A percentile compares a stretch with the other conserved stretches of the same genome.
Conservation (phyloP, 805 yeast species). For the Monosporozyma unispora region DNA sequence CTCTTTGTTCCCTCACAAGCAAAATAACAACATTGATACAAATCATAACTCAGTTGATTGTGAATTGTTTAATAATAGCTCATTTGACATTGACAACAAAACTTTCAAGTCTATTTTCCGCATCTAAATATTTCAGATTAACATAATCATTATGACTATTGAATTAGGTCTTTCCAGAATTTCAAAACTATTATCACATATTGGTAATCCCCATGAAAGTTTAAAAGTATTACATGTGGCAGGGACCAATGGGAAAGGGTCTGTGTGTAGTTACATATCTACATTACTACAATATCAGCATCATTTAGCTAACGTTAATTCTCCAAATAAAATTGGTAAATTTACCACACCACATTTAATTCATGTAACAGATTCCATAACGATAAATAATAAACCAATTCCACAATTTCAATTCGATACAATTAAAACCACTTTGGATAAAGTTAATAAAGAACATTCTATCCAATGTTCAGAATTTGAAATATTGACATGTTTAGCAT, state of each 20-base stretch:
- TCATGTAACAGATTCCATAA: slow-evolving; percentile 64
- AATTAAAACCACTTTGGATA: slow-evolving; percentile 36
- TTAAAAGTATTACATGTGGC: slow-evolving; percentile 80
- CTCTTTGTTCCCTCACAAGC: no score
- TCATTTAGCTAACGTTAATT: slow-evolving; percentile 8
- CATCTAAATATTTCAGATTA: no score
- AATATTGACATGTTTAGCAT: slow-evolving; percentile 74
- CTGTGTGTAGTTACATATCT: slow-evolving; percentile 74
- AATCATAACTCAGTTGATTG: no score
- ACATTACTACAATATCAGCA: slow-evolving; percentile 44
- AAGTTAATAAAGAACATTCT: slow-evolving; percentile 31
- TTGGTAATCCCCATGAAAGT: slow-evolving; percentile 62
- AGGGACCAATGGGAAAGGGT: slow-evolving; percentile 96
- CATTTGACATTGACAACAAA: no score
- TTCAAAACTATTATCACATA: slow-evolving; percentile 33
- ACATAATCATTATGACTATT: slow-evolving; percentile 34
- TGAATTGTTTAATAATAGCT: no score
- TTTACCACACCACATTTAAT: slow-evolving; percentile 87
- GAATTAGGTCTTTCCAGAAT: slow-evolving; percentile 53
- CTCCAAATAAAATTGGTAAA: slow-evolving; percentile 43
- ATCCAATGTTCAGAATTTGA: slow-evolving; percentile 86
- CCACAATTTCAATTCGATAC: slow-evolving; percentile 36
- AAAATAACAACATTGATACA: no score
- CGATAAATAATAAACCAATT: slow-evolving; percentile 53
- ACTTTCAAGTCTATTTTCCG: no score